phyloP scores from a whole-genome alignment of 2,329 filamentous ascomycete genomes.

The Dichotomopilus funicola region DNA sequence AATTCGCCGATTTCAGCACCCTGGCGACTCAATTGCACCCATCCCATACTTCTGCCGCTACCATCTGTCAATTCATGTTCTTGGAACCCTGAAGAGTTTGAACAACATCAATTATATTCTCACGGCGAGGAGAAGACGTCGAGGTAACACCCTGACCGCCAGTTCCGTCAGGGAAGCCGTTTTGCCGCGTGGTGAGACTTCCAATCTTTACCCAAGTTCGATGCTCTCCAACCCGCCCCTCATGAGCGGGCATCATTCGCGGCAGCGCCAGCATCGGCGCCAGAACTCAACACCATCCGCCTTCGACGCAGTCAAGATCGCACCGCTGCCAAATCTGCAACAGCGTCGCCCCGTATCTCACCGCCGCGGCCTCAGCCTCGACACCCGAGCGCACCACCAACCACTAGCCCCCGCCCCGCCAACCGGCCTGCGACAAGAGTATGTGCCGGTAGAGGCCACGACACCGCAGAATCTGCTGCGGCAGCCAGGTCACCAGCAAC shows the following conservation, averaged over 20 bases:
- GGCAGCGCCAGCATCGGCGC: conserved; percentile 72
- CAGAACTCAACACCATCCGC: conserved; percentile 79
- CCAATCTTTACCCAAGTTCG: conserved; percentile 13
- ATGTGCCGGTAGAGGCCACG: conserved; percentile 46
- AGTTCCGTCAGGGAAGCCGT: too few relatives aligned
- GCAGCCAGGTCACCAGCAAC: conserved; percentile 78
- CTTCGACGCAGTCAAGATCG: conserved; percentile 68
- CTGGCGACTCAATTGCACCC: conserved; percentile 19
- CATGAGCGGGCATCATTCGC: conserved; percentile 64
- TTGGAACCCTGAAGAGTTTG: conserved; percentile 6
- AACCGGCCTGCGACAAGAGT: conserved; percentile 37
- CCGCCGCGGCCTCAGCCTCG: conserved; percentile 78
- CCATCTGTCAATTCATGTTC: conserved; percentile 13
- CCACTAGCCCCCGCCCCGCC: conserved; percentile 22
- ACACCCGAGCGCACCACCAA: conserved; percentile 59
- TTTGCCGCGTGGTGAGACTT: too few relatives aligned
- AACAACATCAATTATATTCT: background rate
- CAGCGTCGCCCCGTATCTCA: conserved; percentile 47
- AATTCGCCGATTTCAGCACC: conserved; percentile 10
- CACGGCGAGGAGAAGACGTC: too few relatives aligned
- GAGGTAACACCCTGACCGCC: too few relatives aligned
- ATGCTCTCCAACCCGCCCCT: conserved; percentile 41
- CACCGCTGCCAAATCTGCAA: conserved; percentile 53
- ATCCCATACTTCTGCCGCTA: conserved; percentile 17
- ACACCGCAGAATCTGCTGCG: conserved; percentile 73